Conservation (phyloP, 768 basidiomycete genomes). For the Kwoniella sp. region DNA sequence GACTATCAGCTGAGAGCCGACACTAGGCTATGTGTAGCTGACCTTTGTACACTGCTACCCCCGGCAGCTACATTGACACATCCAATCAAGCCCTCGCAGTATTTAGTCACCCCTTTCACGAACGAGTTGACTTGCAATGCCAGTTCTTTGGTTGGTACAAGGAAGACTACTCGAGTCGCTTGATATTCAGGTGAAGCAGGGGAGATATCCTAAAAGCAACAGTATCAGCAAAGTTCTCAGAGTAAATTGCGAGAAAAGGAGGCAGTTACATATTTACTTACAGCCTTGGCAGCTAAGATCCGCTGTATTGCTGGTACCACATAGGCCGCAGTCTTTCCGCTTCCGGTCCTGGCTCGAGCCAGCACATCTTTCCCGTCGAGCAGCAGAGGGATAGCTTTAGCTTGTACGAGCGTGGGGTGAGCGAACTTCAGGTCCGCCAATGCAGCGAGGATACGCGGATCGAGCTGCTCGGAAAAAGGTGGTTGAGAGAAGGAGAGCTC, state of each 20-base stretch:
- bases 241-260: background rate
- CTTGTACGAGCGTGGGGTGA: slow-evolving; percentile 87
- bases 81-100: slow-evolving; percentile 73
- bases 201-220: slow-evolving; percentile 20
- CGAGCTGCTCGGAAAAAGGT: slow-evolving; percentile 74
- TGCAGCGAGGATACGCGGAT: slow-evolving; percentile 80
- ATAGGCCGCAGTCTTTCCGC: slow-evolving; percentile 96
- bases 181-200: slow-evolving; percentile 55
- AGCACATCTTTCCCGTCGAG: slow-evolving; percentile 86
- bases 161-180: slow-evolving; percentile 65
- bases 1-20: background rate
- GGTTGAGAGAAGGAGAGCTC: slow-evolving; percentile 57
- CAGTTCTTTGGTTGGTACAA: slow-evolving; percentile 81
- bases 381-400: slow-evolving; percentile 87
- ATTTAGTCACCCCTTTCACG: slow-evolving; percentile 67
- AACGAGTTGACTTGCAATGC: slow-evolving; percentile 83
- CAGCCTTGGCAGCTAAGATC: slow-evolving; percentile 76
- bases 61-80: slow-evolving; percentile 78
- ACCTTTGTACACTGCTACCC: slow-evolving; percentile 54
- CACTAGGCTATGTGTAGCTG: slow-evolving; percentile 20
- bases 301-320: slow-evolving; percentile 89
- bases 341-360: slow-evolving; percentile 90
- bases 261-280: slow-evolving; percentile 52
- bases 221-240: background rate
- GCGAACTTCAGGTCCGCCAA: slow-evolving; percentile 89